Base-by-base conservation (phyloP, 129 eudicot genomes). In the Calendula officinalis region DNA sequence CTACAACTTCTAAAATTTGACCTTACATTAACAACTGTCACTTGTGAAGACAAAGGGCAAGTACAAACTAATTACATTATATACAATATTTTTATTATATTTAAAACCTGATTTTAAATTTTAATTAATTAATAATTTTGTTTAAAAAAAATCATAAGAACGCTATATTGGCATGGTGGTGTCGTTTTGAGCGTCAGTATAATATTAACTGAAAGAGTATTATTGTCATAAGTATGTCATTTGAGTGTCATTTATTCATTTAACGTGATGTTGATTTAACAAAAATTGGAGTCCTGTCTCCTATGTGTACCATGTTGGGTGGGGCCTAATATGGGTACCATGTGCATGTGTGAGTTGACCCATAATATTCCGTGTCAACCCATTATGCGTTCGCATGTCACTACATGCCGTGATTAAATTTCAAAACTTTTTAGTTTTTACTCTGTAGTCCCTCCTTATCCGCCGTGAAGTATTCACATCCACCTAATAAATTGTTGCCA, bases 311-410 rank as follows among this genome's bases (percentile, higher is more conserved):
- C 30, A 22, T 22, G 1, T 22, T 22, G 2, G 30, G 30, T 22
- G 30, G 30, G 30, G 30, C 1, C 30, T 22, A 22, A 22, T 22
- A 22, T 22, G 30, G 2, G 56, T 5, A 63, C 76, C 56, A 42
- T 36, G 11, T 63, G 70, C 67, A 57, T 66, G 55, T 66, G 47
- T n/a, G 66, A 57, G 66, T 69, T 69, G 58, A 69, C 66, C 34
- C 47, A 66, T 34, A 69, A 49, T 11, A 38, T 37, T 30, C 46
- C 12, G 7, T 32, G 48, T 48, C 30, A 62, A 64, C 77, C 77
- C 64, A 45, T 36, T 3, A 27, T 33, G 40, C 66, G 13, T 47
- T 46, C 39, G 61, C 46, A 48, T 66, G 66, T 45, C 48, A 9
- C 53, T 51, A 37, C 50, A 69, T 68, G 57, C 36, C 34, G 62